These are phyloP conservation scores for Saccharum spontaneum DNA, from an alignment of 176 grass and related monocot species.

Conservation along the genomic window DNA sequence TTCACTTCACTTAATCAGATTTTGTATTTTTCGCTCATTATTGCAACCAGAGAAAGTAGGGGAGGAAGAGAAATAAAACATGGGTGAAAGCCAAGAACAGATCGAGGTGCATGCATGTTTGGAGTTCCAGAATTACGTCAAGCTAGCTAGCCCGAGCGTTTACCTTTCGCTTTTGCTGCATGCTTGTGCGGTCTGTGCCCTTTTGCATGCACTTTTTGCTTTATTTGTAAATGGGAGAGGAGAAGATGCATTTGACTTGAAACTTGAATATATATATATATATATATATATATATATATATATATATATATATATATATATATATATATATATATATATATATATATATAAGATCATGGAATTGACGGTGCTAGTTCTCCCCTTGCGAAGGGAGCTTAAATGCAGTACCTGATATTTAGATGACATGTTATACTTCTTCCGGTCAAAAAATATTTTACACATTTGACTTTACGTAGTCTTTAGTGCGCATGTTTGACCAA, in stretches of 20 bases:
- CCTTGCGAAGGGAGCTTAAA: no score
- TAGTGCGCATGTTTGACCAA: no score
- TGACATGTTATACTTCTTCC: no score
- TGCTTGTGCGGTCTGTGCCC: not conserved
- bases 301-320: no score
- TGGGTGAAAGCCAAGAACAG: slow-evolving; percentile 3
- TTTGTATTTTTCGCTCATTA: not conserved
- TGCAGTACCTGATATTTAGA: no score
- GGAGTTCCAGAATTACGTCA: slow-evolving; percentile 18
- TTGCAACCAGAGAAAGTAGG: not conserved
- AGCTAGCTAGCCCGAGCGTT: not conserved
- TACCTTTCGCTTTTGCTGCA: slow-evolving; percentile 16
- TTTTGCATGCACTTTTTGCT: not conserved
- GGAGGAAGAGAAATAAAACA: not conserved
- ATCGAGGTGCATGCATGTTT: slow-evolving; percentile 15
- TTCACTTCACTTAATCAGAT: not conserved
- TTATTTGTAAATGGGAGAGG: not conserved
- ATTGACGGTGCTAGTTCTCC: no score
- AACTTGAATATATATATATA: not conserved
- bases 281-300: no score
- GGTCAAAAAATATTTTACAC: no score
- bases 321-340: no score
- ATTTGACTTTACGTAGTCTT: no score
- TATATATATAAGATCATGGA: not conserved
- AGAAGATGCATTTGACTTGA: slow-evolving; percentile 33